Base-by-base conservation (phyloP, 495 filamentous ascomycete species). In the Bacidia rubella region DNA sequence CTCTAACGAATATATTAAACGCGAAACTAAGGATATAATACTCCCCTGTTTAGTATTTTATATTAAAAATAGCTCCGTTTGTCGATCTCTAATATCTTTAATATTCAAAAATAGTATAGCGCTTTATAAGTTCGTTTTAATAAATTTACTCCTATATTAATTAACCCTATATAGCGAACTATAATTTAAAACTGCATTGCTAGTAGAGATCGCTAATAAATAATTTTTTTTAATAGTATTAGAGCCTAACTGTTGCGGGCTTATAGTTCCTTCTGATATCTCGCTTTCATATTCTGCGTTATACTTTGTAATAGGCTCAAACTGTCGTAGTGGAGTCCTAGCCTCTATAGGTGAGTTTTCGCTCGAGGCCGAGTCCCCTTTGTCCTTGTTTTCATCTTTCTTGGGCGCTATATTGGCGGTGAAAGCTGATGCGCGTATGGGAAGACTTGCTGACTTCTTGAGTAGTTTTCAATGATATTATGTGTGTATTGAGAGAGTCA, bases 1-100 rank as follows among this genome's bases (percentile, higher is more conserved):
- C 41, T 78, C 76, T n/a, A 76, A 71, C 2, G 74, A 78, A 19
- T 75, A 60, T 53, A 81, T 65, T 12, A 76, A 80, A 23, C 54
- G 57, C 19, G 54, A 57, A 23, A 22, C 43, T 23, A 54, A 57
- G 3, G 57, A 54, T 10, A 2, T 26, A n/a, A 52, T 15, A 20
- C 53, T 61, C 15, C 23, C 49, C 51, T 38, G 4, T n/a, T 22
- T 42, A 27, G 45, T 56, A 26, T 62, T 51, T 24, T 62, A 56
- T 21, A 40, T 62, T n/a, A n/a, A n/a, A n/a, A n/a, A n/a, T n/a
- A n/a, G n/a, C n/a, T n/a, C n/a, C n/a, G n/a, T n/a, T n/a, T n/a
- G n/a, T n/a, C n/a, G n/a, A 11, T 54, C 22, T 29, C 54, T 57
- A 22, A 57, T 22, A 53, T 72, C 68, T 22, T 63, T 47, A 10